phyloP scores from a whole-genome alignment of 305 asterid genomes.

The Solanum hybrid region DNA sequence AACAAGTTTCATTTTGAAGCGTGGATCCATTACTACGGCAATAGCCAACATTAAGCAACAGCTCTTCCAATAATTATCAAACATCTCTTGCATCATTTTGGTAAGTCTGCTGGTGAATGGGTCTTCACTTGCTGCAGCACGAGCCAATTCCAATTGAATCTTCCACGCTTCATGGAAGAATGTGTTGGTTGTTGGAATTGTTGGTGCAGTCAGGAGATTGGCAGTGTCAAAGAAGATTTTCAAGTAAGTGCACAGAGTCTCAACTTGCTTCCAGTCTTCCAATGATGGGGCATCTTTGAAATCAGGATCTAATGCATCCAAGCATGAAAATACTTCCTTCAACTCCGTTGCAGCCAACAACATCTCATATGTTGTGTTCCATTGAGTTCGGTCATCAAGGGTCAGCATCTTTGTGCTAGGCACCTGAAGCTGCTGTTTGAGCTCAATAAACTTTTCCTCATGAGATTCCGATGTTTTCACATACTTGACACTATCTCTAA shows the following conservation, averaged over 20 bases:
- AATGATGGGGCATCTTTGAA: constrained; percentile 50
- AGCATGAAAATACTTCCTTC: constrained; percentile 80
- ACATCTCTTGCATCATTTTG: constrained; percentile 65
- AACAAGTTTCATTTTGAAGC: constrained; percentile 90
- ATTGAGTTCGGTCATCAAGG: constrained; percentile 68
- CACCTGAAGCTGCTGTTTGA: constrained; percentile 82
- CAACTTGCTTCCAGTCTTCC: constrained; percentile 76
- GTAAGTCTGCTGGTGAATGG: constrained; percentile 48
- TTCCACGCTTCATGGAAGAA: constrained; percentile 98
- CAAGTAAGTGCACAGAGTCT: constrained; percentile 51
- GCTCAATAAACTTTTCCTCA: constrained; percentile 72
- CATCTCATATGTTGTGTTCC: constrained; percentile 96
- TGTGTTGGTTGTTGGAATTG: constrained; percentile 57
- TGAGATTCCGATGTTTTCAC: constrained; percentile 73
- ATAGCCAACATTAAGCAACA: constrained; percentile 63
- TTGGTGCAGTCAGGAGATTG: constrained; percentile 36
- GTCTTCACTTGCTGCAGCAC: constrained; percentile 65
- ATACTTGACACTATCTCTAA: constrained; percentile 76
- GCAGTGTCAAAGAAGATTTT: constrained; percentile 78
- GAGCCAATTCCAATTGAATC: constrained; percentile 78
- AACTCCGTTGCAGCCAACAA: constrained; percentile 66
- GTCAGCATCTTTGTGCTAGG: constrained; percentile 64
- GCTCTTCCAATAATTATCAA: constrained; percentile 79
- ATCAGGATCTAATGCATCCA: constrained; percentile 74
- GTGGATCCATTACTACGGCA: constrained; percentile 92